Conservation (phyloP, 2,329 filamentous ascomycete genomes). For the Nectriaceae sp. region DNA sequence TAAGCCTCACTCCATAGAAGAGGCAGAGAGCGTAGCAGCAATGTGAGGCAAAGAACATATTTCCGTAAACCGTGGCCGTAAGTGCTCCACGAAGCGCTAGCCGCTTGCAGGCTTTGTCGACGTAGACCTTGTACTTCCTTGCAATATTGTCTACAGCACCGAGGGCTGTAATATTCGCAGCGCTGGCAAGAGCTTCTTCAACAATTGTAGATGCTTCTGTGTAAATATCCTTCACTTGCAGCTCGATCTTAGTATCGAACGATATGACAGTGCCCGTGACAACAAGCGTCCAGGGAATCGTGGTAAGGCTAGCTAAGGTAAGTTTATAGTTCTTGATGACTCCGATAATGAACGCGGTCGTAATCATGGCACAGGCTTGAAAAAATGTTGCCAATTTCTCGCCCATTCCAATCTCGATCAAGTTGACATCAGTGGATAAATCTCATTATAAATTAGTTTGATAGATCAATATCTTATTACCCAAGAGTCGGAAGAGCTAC, state of each 20-base stretch:
- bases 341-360: constrained; percentile 42
- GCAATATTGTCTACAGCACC: too few relatives aligned
- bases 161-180: too few relatives aligned
- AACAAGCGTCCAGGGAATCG: constrained; percentile 46
- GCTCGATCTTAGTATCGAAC: constrained; percentile 45
- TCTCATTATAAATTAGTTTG: too few relatives aligned
- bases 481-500: too few relatives aligned
- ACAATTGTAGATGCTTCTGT: constrained; percentile 45
- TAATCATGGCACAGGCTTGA: constrained; percentile 41
- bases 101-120: too few relatives aligned
- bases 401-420: constrained; percentile 46
- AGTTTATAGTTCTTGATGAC: constrained; percentile 44
- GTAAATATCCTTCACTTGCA: constrained; percentile 45
- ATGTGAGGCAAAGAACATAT: too few relatives aligned
- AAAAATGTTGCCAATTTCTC: constrained; percentile 48
- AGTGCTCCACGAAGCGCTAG: too few relatives aligned
- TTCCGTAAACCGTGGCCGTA: too few relatives aligned
- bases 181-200: constrained; percentile 50
- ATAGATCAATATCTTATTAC: too few relatives aligned
- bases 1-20: too few relatives aligned
- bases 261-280: constrained; percentile 40
- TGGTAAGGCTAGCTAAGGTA: constrained; percentile 45
- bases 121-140: too few relatives aligned
- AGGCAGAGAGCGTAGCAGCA: too few relatives aligned
- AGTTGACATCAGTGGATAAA: constrained; percentile 50